A percentile compares a stretch with the other conserved stretches of the same genome.
These are phyloP conservation scores for Pistacia atlantica DNA, from an alignment of 345 rosid species.

Conservation along the genomic window DNA sequence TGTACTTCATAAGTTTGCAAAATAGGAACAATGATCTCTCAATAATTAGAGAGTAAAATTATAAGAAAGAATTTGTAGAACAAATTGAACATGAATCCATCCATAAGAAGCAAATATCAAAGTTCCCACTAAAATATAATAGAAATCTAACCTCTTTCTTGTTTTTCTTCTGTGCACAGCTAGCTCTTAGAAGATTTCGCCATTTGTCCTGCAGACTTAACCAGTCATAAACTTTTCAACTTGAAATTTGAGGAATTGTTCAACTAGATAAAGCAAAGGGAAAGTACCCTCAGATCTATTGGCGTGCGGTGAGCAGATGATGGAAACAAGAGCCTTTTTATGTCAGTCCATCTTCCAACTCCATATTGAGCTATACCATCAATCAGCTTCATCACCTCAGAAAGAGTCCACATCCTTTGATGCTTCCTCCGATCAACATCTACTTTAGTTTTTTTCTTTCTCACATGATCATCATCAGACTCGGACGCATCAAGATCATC, in stretches of 20 bases:
- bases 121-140: slow-evolving; percentile 2
- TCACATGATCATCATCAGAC: slow-evolving; percentile 50
- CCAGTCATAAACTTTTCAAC: slow-evolving; percentile 17
- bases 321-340: slow-evolving; percentile 66
- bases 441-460: slow-evolving; percentile 42
- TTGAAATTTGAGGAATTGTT: slow-evolving; percentile 9
- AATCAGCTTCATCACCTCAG: slow-evolving; percentile 75
- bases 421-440: slow-evolving; percentile 75
- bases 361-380: slow-evolving; percentile 88
- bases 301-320: slow-evolving; percentile 78
- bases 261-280: slow-evolving; percentile 10
- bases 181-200: slow-evolving; percentile 86
- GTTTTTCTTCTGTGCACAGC: slow-evolving; percentile 39
- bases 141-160: slow-evolving; percentile 52
- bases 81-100: neutral
- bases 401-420: slow-evolving; percentile 84
- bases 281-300: slow-evolving; percentile 82
- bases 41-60: neutral
- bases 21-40: neutral
- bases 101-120: neutral
- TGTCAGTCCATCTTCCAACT: slow-evolving; percentile 93
- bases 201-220: slow-evolving; percentile 76
- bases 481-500: slow-evolving; percentile 53
- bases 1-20: neutral
- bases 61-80: neutral